phyloP scores from a whole-genome alignment of 306 rosid species.

The Cicer arietinum region DNA sequence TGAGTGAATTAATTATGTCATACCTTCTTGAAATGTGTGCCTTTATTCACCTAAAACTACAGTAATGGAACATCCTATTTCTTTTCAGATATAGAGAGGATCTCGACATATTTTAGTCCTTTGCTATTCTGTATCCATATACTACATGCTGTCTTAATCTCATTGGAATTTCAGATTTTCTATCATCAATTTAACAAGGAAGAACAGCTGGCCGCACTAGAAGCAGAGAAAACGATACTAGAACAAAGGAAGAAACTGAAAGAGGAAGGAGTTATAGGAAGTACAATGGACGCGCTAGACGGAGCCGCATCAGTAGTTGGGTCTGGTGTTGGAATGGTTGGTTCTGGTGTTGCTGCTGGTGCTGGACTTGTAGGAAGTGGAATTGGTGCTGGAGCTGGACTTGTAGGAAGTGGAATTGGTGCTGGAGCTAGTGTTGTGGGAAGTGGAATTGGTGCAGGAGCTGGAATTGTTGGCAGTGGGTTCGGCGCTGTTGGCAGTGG shows the following conservation, averaged over 20 bases:
- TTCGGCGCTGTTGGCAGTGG: constrained; percentile 52
- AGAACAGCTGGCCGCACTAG: constrained; percentile 80
- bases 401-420: constrained; percentile 61
- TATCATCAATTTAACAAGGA: constrained; percentile 82
- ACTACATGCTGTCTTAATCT: neutral
- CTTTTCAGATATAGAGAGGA: neutral
- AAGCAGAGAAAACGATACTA: constrained; percentile 75
- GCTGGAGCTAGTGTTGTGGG: constrained; percentile 48
- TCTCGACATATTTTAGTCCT: neutral
- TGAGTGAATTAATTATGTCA: neutral
- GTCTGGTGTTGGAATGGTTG: constrained; percentile 70
- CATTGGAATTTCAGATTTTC: constrained; percentile 53
- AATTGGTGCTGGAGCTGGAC: constrained; percentile 58
- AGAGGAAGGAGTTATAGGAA: constrained; percentile 85
- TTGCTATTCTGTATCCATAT: neutral
- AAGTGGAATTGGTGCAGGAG: constrained; percentile 53
- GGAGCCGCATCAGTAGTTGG: constrained; percentile 75
- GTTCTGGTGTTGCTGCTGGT: constrained; percentile 61
- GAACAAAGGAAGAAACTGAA: constrained; percentile 82
- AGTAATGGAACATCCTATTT: neutral
- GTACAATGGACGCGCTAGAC: constrained; percentile 89
- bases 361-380: constrained; percentile 77
- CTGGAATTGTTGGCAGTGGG: constrained; percentile 62
- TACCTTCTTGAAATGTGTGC: neutral
- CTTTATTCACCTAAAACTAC: neutral